Base-by-base conservation (phyloP, 2,329 filamentous ascomycete species). In the Cladosporium oxysporum region DNA sequence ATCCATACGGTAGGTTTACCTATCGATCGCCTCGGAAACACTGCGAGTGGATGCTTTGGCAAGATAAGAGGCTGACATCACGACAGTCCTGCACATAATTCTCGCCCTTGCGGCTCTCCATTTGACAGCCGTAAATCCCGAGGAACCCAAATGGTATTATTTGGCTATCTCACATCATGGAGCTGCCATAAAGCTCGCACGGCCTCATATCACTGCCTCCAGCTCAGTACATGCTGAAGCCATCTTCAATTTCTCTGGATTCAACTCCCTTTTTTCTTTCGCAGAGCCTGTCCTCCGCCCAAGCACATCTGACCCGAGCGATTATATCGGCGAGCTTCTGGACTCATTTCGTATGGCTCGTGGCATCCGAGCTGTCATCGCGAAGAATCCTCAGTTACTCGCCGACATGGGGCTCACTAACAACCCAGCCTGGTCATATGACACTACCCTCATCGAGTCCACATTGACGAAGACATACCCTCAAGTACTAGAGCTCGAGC, bases 71-170 rank as follows among this genome's bases (percentile, higher is more conserved):
- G 5, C 37, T 47, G 33, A 59, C 16, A 5, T 59, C 5, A 4
- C 11, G 16, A 10, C 12, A 59, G 26, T 69, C 41, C 50, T 69
- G 37, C 68, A 69, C 37, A 63, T 63, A 2, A 60, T 52, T 7
- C 49, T 69, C 3, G 66, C 68, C 12, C 31, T 69, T 5, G 41
- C 68, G 23, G 68, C 68, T 18, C 62, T 69, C 7, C 64, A 69
- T 31, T 47, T 69, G 5, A 64, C 66, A 5, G 55, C 66, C 4
- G 37, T 31, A 6, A 23, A 52, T 5, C 68, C 68, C 7, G 12
- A 49, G 7, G 58, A 65, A n/a, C 3, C 50, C 10, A 62, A 66
- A 16, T 60, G 65, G 29, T 62, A 66, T 3, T 26, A 52, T 5
- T 37, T 64, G 28, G 68, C 68, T 16, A 63, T 65, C 14, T 41